A percentile compares a stretch with the other conserved stretches of the same genome.
Conservation (phyloP, 305 asterid species). For the Petunia hybrid region DNA sequence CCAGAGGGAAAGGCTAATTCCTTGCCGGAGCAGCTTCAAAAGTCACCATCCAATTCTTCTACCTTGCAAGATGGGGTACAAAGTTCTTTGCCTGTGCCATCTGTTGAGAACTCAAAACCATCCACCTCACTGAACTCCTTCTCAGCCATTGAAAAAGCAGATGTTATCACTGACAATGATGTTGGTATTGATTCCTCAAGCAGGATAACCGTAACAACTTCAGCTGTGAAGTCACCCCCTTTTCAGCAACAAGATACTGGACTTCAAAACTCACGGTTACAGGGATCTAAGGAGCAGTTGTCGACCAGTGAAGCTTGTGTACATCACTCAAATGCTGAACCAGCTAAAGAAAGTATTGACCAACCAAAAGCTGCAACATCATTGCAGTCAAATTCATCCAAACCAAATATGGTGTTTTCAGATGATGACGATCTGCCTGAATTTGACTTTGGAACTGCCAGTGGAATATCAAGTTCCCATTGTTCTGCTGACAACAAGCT, state of each 20-base stretch:
- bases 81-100: slow-evolving; percentile 23
- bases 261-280: background rate
- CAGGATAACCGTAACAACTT: slow-evolving; percentile 26
- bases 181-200: slow-evolving; percentile 25
- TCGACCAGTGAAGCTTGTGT: slow-evolving; percentile 22
- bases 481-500: background rate
- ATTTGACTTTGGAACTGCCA: slow-evolving; percentile 37
- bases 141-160: slow-evolving; percentile 26
- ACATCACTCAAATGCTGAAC: slow-evolving; percentile 2
- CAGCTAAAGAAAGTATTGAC: slow-evolving; percentile 25
- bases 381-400: slow-evolving; percentile 15
- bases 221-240: slow-evolving; percentile 21
- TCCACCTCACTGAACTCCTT: slow-evolving; percentile 10
- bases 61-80: slow-evolving; percentile 21
- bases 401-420: slow-evolving; percentile 20
- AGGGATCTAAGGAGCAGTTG: slow-evolving; percentile 28
- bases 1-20: background rate
- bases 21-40: slow-evolving; percentile 28
- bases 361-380: slow-evolving; percentile 26
- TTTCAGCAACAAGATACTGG: slow-evolving; percentile 22
- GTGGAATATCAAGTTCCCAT: slow-evolving; percentile 25
- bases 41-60: slow-evolving; percentile 31
- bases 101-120: slow-evolving; percentile 7
- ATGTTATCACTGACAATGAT: slow-evolving; percentile 3
- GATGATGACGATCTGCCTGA: slow-evolving; percentile 51